Conservation (phyloP, 805 yeast genomes). For the Ogataea parapolymorpha region DNA sequence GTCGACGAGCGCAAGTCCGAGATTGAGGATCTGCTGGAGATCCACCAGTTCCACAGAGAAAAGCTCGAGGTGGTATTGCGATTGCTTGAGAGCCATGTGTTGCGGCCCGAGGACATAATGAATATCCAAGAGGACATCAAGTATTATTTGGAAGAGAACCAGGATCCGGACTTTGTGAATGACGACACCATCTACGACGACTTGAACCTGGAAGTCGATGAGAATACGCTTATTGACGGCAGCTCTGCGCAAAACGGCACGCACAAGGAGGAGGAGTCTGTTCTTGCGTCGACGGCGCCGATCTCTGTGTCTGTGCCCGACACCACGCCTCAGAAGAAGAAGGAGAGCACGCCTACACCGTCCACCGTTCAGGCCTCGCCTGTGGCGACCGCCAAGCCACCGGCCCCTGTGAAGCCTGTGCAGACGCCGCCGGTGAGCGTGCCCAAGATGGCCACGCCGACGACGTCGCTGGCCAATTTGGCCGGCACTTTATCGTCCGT, state of each 20-base stretch:
- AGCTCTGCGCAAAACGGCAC: slow-evolving; percentile 8
- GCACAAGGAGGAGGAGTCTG: slow-evolving; percentile 19
- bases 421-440: slow-evolving; percentile 1
- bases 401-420: slow-evolving; percentile 6
- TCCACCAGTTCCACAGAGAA: slow-evolving; percentile 76
- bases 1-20: slow-evolving; percentile 53
- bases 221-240: slow-evolving; percentile 30
- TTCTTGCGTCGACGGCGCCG: slow-evolving; percentile 10
- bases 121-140: slow-evolving; percentile 83
- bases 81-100: slow-evolving; percentile 70
- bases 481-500: slow-evolving; percentile 18
- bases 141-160: slow-evolving; percentile 91
- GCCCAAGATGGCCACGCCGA: slow-evolving; percentile 10
- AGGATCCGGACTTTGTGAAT: slow-evolving; percentile 89
- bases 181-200: slow-evolving; percentile 93
- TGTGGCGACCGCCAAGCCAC: neutral
- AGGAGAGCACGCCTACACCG: slow-evolving; percentile 17
- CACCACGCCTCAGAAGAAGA: slow-evolving; percentile 15
- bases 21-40: slow-evolving; percentile 61
- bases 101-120: slow-evolving; percentile 73
- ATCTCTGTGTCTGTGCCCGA: slow-evolving; percentile 5
- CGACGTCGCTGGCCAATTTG: slow-evolving; percentile 16
- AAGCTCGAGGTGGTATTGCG: slow-evolving; percentile 75
- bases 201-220: slow-evolving; percentile 59
- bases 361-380: slow-evolving; percentile 12